These are phyloP conservation scores for Coemansia sp. DNA, from an alignment of 192 early-diverging fungal genomes.

Conservation along the genomic window DNA sequence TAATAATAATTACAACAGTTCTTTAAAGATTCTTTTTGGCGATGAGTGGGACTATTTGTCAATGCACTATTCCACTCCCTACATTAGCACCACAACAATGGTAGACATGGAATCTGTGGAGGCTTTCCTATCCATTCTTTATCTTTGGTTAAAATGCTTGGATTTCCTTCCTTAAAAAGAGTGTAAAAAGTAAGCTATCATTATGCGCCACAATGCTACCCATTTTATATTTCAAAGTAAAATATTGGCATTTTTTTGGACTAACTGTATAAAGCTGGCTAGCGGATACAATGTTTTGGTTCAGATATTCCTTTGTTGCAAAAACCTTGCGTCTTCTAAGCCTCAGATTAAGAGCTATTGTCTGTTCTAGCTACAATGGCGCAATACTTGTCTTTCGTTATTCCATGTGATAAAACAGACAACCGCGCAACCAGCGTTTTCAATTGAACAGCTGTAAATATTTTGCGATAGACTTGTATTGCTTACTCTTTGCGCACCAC, in stretches of 20 bases:
- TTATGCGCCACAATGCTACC: not conserved
- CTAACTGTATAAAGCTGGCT: too few relatives aligned
- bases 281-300: too few relatives aligned
- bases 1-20: not conserved
- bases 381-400: not conserved
- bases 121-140: not conserved
- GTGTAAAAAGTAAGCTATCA: too few relatives aligned
- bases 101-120: not conserved
- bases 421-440: not conserved
- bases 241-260: too few relatives aligned
- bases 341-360: not conserved
- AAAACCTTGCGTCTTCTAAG: not conserved
- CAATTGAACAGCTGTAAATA: not conserved
- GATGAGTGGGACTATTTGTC: not conserved
- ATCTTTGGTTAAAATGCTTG: too few relatives aligned
- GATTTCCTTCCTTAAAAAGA: too few relatives aligned
- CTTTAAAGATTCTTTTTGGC: not conserved
- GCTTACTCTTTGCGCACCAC: too few relatives aligned
- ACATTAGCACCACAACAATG: slow-evolving; percentile 1
- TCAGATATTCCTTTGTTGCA: too few relatives aligned
- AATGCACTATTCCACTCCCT: slow-evolving; percentile 16
- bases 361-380: not conserved
- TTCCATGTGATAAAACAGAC: not conserved
- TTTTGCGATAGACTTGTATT: too few relatives aligned
- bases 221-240: too few relatives aligned